phyloP scores from a whole-genome alignment of 345 rosid species.

The Citrus cavaleriei region DNA sequence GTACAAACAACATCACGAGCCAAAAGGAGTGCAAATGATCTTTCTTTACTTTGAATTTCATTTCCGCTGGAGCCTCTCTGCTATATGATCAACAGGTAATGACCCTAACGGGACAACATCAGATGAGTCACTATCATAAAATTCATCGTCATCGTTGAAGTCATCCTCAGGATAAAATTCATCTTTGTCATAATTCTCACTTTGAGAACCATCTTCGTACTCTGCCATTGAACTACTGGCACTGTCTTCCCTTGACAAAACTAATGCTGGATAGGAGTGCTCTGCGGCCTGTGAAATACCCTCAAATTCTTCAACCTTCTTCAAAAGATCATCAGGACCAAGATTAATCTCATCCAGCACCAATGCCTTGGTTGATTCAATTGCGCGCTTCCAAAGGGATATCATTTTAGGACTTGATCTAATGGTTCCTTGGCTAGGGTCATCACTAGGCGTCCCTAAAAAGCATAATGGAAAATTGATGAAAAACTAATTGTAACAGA shows the following conservation, averaged over 20 bases:
- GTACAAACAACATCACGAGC: neutral
- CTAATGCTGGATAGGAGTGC: constrained; percentile 68
- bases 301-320: constrained; percentile 74
- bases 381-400: constrained; percentile 65
- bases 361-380: constrained; percentile 66
- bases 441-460: constrained; percentile 26
- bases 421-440: constrained; percentile 23
- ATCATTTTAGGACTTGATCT: constrained; percentile 79
- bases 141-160: constrained; percentile 30
- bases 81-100: constrained; percentile 62
- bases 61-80: constrained; percentile 34
- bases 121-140: constrained; percentile 29
- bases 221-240: constrained; percentile 20
- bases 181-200: constrained; percentile 27
- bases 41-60: neutral
- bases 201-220: constrained; percentile 21
- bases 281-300: constrained; percentile 59
- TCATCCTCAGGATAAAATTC: constrained; percentile 33
- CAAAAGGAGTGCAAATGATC: neutral
- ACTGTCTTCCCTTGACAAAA: constrained; percentile 36
- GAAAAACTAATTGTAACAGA: neutral
- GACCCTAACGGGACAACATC: constrained; percentile 48
- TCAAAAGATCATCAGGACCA: constrained; percentile 62
- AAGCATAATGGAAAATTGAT: constrained; percentile 8
- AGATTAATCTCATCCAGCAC: constrained; percentile 51